Conservation (phyloP, 2,329 filamentous ascomycete species). For the Xylariales sp. region DNA sequence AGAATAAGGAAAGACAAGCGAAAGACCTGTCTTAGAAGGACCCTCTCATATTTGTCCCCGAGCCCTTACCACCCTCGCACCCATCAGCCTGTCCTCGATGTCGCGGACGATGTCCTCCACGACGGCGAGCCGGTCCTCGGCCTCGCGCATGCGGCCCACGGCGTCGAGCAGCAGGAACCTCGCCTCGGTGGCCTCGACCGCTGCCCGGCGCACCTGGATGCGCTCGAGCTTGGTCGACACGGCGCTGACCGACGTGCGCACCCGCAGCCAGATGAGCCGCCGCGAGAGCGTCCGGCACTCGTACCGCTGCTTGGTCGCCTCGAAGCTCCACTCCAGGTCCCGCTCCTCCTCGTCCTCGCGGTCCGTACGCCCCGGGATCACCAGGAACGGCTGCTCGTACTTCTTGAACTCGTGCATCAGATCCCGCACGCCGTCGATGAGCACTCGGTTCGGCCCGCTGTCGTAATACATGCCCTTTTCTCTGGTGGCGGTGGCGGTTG, state of each 20-base stretch:
- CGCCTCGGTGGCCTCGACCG: neutral
- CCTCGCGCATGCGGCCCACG: slow-evolving; percentile 1
- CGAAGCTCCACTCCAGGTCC: slow-evolving; percentile 5
- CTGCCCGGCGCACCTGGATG: slow-evolving; percentile 1
- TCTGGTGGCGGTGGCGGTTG: neutral
- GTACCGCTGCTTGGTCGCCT: slow-evolving; percentile 3
- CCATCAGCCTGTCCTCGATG: slow-evolving; percentile 1
- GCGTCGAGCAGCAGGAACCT: neutral
- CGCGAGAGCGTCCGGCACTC: neutral
- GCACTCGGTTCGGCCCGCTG: neutral
- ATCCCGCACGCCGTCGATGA: slow-evolving; percentile 3
- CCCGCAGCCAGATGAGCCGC: slow-evolving; percentile 3
- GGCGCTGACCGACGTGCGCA: neutral
- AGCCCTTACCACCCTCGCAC: neutral
- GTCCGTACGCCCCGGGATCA: slow-evolving; percentile 1
- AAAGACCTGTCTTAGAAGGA: no score
- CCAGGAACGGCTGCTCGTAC: slow-evolving; percentile 3
- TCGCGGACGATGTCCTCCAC: neutral
- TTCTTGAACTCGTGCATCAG: slow-evolving; percentile 4
- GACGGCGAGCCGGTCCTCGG: neutral
- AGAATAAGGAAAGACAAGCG: no score
- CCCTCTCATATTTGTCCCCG: no score
- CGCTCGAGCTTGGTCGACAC: neutral
- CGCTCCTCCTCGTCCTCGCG: neutral
- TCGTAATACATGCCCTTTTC: slow-evolving; percentile 1